These are phyloP conservation scores for Thermomucor indicae-seudaticae DNA, from an alignment of 371 early-diverging fungal genomes.

Conservation along the genomic window DNA sequence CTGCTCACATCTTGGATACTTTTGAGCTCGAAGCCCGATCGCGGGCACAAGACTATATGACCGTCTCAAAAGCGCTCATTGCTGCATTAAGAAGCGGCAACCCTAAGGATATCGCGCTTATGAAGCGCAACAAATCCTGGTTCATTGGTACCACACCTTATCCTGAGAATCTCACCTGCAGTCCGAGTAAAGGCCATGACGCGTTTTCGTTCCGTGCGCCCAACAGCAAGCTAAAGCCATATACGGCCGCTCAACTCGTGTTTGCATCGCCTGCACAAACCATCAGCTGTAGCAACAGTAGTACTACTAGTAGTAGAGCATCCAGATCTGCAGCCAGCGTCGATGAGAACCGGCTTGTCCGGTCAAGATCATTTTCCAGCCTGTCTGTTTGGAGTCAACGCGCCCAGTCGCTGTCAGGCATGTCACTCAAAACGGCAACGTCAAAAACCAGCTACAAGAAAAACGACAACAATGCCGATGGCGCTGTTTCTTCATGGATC, in stretches of 20 bases:
- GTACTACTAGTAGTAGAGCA: slow-evolving; percentile 1
- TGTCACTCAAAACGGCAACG: no score
- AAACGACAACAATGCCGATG: no score
- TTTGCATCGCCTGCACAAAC: no score
- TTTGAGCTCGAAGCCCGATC: slow-evolving; percentile 16
- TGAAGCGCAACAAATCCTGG: slow-evolving; percentile 12
- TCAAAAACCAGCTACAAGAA: no score
- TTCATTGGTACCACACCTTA: slow-evolving; percentile 13
- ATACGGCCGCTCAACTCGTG: slow-evolving; percentile 27
- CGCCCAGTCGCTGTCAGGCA: no score
- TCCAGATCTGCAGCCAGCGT: no score
- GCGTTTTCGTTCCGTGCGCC: slow-evolving; percentile 17
- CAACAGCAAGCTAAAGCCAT: slow-evolving; percentile 32
- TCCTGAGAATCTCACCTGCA: slow-evolving; percentile 8
- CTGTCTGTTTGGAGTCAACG: no score
- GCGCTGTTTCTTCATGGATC: no score
- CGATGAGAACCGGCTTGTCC: no score
- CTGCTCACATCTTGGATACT: slow-evolving; percentile 21
- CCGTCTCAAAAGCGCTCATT: slow-evolving; percentile 6
- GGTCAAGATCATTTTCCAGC: no score
- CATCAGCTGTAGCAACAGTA: not conserved
- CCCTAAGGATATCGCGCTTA: not conserved
- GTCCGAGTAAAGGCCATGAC: no score
- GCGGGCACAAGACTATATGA: slow-evolving; percentile 12
- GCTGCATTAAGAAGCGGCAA: not conserved